Evolutionary conservation across 192 early-diverging fungal genomes (phyloP), one percentile per base, ranked within the genome.

Genomic region (Funneliformis geosporum): DNA sequence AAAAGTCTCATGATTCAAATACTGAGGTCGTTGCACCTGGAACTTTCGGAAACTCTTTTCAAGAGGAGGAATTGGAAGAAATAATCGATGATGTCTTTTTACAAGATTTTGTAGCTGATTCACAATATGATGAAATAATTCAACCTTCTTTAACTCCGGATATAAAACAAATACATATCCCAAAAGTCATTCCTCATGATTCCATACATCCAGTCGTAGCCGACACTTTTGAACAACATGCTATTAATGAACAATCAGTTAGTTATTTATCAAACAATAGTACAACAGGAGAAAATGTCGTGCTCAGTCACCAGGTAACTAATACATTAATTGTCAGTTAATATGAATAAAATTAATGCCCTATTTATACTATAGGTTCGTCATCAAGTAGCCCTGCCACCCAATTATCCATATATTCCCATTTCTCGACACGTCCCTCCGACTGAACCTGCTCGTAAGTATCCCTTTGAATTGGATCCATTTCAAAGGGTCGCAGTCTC

Each of bases 301-400:
- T 73, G 7, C 75, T 82, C 28, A 69, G 64, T 73, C 81, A 82
- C 65, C 81, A 82, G 77, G 81, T 82, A 78, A 27, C 5, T 21
- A 5, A 46, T 44, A 50, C 39, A 27, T 40, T 44, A 11, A 18
- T n/a, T 44, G 4, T 68, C 16, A 21, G 5, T 16, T 5, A 43
- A 70, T 8, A 5, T 70, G n/a, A 70, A 39, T 9, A 40, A 21
- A n/a, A 70, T 23, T 21, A 4, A n/a, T 38, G 33, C 11, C 42
- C 2, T 11, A 2, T 33, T 70, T 70, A 6, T 11, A n/a, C 40
- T 61, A 18, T 28, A 94, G 86, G 96, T 99, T 66, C 88, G 95
- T 28, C 97, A 99, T 83, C 96, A 99, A 86, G 97, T 99, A 2
- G 93, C 97, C 11, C 84, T 97, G 27, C 97, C 97, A 16, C 91